Evolutionary conservation across 208 protist species (phyloP).

Genomic region (Trypanosomatidae sp.): DNA sequence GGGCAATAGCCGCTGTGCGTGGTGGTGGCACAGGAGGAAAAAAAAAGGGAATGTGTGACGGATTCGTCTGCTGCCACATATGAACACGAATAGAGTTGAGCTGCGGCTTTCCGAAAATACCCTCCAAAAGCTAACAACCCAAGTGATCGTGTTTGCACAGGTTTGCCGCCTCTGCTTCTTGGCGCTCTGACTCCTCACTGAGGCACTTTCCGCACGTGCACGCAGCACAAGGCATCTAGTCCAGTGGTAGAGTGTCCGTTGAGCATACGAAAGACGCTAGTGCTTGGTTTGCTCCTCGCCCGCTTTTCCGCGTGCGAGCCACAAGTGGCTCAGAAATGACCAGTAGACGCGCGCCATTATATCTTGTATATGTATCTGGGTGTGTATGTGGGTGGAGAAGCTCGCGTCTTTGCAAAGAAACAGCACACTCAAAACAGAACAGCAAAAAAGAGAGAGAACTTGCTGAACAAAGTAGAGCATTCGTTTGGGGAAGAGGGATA

Average conservation of each 20-base stretch:
- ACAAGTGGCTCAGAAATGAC: not conserved
- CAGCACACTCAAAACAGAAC: not conserved
- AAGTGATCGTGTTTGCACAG: no score
- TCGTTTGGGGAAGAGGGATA: not conserved
- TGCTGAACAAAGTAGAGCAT: not conserved
- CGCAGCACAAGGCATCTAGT: not conserved
- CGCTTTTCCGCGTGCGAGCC: not conserved
- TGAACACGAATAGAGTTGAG: no score
- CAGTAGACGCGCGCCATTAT: no score
- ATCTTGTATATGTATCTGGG: no score
- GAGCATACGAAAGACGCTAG: conserved; percentile 7
- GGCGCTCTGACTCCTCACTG: not conserved
- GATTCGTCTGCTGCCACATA: not conserved
- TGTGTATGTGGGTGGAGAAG: not conserved
- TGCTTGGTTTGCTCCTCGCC: conserved; percentile 1
- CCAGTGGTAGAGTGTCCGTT: conserved; percentile 9
- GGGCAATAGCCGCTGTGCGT: no score
- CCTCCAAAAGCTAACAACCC: no score
- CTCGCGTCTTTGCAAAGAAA: not conserved
- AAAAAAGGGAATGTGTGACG: not conserved
- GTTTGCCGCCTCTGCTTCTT: not conserved
- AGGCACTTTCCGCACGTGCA: not conserved
- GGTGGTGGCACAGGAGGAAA: no score
- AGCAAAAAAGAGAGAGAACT: not conserved
- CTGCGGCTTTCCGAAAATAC: no score